phyloP scores from a whole-genome alignment of 2,329 filamentous ascomycete genomes.

The Fusarium paranaense region DNA sequence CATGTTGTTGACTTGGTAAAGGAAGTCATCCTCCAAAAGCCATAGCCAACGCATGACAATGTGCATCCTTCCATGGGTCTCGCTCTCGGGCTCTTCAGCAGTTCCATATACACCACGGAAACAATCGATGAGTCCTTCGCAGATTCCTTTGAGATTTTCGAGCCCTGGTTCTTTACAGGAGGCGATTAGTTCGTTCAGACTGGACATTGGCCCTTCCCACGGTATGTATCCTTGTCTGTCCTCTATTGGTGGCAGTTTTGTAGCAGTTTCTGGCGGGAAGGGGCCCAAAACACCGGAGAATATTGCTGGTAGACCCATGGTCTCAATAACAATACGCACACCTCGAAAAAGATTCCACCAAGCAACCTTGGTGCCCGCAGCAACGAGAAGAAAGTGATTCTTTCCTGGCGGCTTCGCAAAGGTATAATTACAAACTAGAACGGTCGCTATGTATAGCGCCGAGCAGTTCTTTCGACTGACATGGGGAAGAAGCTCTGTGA shows the following conservation, averaged over 20 bases:
- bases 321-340: background rate
- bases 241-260: background rate
- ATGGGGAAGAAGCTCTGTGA: background rate
- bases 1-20: slow-evolving; percentile 4
- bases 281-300: background rate
- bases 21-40: slow-evolving; percentile 9
- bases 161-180: background rate
- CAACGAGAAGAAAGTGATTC: background rate
- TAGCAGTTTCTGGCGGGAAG: background rate
- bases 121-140: background rate
- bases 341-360: background rate
- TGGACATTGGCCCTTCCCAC: background rate
- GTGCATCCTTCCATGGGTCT: slow-evolving; percentile 5
- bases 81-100: background rate
- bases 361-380: background rate
- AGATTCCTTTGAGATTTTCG: background rate
- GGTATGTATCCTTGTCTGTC: background rate
- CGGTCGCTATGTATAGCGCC: background rate
- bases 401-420: background rate
- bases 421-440: background rate
- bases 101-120: background rate
- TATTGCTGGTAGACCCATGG: background rate
- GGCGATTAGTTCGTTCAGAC: background rate
- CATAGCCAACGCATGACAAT: slow-evolving; percentile 18
- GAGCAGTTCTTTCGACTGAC: background rate